Base-by-base conservation (phyloP, 2,329 filamentous ascomycete genomes). In the Neodidymelliopsis sp. region DNA sequence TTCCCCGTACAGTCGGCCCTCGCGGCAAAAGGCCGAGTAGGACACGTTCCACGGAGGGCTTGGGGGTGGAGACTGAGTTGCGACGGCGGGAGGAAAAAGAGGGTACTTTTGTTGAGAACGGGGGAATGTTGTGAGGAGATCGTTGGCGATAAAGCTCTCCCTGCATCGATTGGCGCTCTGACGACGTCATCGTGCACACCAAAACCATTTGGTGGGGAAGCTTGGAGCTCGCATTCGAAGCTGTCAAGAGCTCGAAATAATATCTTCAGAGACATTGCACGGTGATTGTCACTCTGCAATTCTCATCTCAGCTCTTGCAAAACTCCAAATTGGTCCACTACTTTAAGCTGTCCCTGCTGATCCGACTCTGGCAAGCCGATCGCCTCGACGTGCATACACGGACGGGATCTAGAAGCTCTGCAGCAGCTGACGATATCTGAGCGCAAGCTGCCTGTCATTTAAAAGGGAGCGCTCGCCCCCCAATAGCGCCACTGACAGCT, bases 131-230 rank as follows among this genome's bases (percentile, higher is more conserved):
- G 34, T 46, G 37, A 43, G 52, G 37, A 39, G 43, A 53, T 48
- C 43, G 34, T 29, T 47, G 45, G 36, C 34, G 33, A 31, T 44
- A 56, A 54, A 60, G 53, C 59, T 58, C 45, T 47, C 60, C 57
- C 55, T 60, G 58, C 60, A 54, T 49, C 35, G 44, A 25, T 49
- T 50, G 49, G 23, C 42, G 40, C 44, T 50, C 41, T 28, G 44
- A 42, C 45, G 62, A 61, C 65, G 65, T 68, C 65, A 68, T 63
- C 18, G 41, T 45, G 39, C 45, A 49, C 45, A 36, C 42, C 47
- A 45, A 54, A 53, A 55, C 34, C 44, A 57, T 43, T 15, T 49
- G 45, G 56, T 56, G 63, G 62, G 59, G 48, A 37, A 28, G 44
- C 22, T 48, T 51, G 40, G 39, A 60, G 57, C 57, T 64, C 36